These are phyloP conservation scores for Sordariomycetes sp. DNA, from an alignment of 2,329 filamentous ascomycete genomes.

Conservation along the genomic window DNA sequence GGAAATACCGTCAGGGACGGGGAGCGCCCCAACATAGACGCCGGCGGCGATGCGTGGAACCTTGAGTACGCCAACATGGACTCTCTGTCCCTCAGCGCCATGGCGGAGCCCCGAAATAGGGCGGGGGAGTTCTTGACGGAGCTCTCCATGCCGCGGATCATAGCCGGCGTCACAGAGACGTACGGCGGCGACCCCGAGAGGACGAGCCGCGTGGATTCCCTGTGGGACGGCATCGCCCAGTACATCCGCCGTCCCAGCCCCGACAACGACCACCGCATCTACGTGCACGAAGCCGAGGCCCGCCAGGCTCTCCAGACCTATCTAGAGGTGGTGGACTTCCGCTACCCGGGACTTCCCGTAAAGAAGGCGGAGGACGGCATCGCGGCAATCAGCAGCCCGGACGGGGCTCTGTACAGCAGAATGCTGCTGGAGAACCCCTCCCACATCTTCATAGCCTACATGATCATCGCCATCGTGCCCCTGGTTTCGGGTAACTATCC, in stretches of 20 bases:
- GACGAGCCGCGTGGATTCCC: neutral
- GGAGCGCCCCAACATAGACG: neutral
- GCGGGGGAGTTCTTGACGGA: neutral
- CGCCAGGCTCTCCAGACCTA: neutral
- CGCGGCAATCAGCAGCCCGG: neutral
- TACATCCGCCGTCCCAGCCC: neutral
- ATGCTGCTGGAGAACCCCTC: neutral
- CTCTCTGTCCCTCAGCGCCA: neutral
- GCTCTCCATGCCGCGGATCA: neutral
- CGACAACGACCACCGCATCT: neutral
- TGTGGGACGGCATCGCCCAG: neutral
- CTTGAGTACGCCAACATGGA: neutral
- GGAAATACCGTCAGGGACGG: neutral
- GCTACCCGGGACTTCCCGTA: neutral
- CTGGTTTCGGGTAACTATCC: neutral
- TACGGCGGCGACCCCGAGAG: neutral
- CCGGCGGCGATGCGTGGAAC: neutral
- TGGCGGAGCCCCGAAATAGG: neutral
- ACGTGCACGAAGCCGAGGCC: neutral
- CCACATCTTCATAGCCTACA: neutral
- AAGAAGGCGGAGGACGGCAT: neutral
- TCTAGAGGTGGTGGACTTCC: neutral
- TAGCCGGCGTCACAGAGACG: neutral
- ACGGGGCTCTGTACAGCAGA: neutral
- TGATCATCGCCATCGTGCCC: neutral